Evolutionary conservation across 1,139 yeast species (phyloP).

Genomic region (Debaryomyces udenii): DNA sequence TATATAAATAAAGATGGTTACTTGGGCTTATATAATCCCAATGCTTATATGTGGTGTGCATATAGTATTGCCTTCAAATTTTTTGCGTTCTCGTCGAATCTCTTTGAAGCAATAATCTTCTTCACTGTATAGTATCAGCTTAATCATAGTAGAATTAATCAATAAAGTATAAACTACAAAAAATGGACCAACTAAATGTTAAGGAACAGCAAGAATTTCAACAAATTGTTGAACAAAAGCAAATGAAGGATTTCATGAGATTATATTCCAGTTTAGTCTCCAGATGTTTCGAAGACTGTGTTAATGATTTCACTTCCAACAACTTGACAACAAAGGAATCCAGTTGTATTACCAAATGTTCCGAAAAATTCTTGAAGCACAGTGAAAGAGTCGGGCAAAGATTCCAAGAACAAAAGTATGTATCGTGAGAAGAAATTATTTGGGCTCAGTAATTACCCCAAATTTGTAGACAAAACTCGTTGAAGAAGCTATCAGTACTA

Average conservation of each 20-base stretch:
- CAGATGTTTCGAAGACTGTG: conserved; percentile 96
- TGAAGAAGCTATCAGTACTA: conserved; percentile 25
- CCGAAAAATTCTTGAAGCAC: conserved; percentile 97
- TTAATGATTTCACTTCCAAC: conserved; percentile 94
- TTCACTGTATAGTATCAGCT: not conserved
- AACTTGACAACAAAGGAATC: conserved; percentile 83
- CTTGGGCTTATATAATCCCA: conserved; percentile 6
- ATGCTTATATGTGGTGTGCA: conserved; percentile 1
- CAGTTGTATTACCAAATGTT: conserved; percentile 84
- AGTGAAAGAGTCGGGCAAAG: conserved; percentile 98
- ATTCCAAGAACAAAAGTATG: conserved; percentile 92
- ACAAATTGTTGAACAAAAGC: conserved; percentile 93
- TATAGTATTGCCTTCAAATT: conserved; percentile 6
- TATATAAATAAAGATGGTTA: conserved; percentile 2
- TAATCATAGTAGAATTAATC: not conserved
- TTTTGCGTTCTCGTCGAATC: conserved; percentile 11
- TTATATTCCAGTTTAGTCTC: conserved; percentile 91
- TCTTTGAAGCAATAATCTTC: conserved; percentile 3
- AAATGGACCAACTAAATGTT: conserved; percentile 80
- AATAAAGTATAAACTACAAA: conserved; percentile 14
- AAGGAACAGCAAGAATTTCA: conserved; percentile 97
- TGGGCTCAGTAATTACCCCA: too few relatives aligned
- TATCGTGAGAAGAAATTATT: conserved; percentile 13
- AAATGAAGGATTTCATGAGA: conserved; percentile 98
- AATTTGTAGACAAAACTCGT: too few relatives aligned